Percentiles rank a stretch among this genome's conserved stretches.
Conservation (phyloP, 192 early-diverging fungal species). For the Coemansia sp. region DNA sequence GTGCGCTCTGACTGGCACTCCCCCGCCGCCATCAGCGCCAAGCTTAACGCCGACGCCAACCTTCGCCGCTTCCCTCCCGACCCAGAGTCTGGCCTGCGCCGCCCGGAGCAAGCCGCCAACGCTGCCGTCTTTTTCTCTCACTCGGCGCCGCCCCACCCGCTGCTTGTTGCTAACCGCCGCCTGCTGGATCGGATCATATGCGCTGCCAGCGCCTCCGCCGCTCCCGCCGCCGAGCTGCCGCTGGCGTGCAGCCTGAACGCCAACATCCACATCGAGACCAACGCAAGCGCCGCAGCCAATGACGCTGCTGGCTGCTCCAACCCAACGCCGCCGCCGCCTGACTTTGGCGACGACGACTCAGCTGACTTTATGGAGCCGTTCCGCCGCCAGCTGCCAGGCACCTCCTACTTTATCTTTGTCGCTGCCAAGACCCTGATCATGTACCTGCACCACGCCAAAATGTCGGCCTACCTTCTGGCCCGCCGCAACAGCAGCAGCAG, state of each 20-base stretch:
- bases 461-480: constrained; percentile 50
- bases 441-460: constrained; percentile 54
- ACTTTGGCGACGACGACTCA: background rate
- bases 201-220: constrained; percentile 11
- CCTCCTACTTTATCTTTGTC: constrained; percentile 49
- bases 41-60: constrained; percentile 48
- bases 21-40: constrained; percentile 39
- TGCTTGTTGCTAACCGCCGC: constrained; percentile 42
- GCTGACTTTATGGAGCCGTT: constrained; percentile 31
- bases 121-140: constrained; percentile 43
- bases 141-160: constrained; percentile 45
- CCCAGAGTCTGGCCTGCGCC: constrained; percentile 9
- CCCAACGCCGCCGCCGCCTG: background rate
- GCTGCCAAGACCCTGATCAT: constrained; percentile 55
- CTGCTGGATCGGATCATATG: constrained; percentile 32
- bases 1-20: constrained; percentile 51
- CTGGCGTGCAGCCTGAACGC: constrained; percentile 53
- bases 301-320: constrained; percentile 6
- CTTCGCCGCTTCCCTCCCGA: constrained; percentile 35
- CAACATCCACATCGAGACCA: constrained; percentile 56
- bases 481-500: constrained; percentile 39
- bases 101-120: constrained; percentile 2
- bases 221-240: constrained; percentile 44
- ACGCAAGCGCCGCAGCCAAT: constrained; percentile 32
- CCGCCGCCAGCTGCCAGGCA: constrained; percentile 45